phyloP scores from a whole-genome alignment of 2,329 filamentous ascomycete genomes.

The Sclerotinia glacialis region DNA sequence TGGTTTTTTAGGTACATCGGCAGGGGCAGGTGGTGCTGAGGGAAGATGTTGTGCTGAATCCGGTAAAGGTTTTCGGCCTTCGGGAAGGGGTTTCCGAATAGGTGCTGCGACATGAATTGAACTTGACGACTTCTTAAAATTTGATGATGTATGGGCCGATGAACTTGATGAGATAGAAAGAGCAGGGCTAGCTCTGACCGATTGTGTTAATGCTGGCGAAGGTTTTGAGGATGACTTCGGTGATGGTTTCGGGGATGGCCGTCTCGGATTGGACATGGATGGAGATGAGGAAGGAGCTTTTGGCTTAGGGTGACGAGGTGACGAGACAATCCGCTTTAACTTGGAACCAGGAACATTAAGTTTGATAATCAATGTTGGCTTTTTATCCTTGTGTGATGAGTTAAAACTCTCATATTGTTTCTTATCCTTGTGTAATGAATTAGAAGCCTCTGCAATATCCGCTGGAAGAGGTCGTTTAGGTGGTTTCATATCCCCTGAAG shows the following conservation, averaged over 20 bases:
- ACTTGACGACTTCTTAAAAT: not conserved
- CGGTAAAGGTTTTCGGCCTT: constrained; percentile 26
- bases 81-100: constrained; percentile 29
- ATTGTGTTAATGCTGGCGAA: constrained; percentile 25
- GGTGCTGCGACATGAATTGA: not conserved
- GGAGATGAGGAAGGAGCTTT: constrained; percentile 18
- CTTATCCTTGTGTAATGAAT: constrained; percentile 8
- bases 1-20: constrained; percentile 11
- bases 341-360: constrained; percentile 24
- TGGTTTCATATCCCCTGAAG: constrained; percentile 27
- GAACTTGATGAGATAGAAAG: constrained; percentile 24
- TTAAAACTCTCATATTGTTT: constrained; percentile 8
- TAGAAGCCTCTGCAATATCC: constrained; percentile 22
- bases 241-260: constrained; percentile 23
- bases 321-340: constrained; percentile 28
- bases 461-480: constrained; percentile 30
- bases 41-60: constrained; percentile 16
- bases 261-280: constrained; percentile 11
- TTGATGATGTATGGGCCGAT: constrained; percentile 16
- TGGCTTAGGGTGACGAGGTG: constrained; percentile 27
- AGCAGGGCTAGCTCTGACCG: constrained; percentile 23
- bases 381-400: constrained; percentile 6
- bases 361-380: constrained; percentile 22
- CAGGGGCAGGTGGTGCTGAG: not conserved
- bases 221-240: constrained; percentile 27